A percentile compares a stretch with the other conserved stretches of the same genome.
Evolutionary conservation across 257 asterid genomes (phyloP).

Genomic region (Rhazya stricta): DNA sequence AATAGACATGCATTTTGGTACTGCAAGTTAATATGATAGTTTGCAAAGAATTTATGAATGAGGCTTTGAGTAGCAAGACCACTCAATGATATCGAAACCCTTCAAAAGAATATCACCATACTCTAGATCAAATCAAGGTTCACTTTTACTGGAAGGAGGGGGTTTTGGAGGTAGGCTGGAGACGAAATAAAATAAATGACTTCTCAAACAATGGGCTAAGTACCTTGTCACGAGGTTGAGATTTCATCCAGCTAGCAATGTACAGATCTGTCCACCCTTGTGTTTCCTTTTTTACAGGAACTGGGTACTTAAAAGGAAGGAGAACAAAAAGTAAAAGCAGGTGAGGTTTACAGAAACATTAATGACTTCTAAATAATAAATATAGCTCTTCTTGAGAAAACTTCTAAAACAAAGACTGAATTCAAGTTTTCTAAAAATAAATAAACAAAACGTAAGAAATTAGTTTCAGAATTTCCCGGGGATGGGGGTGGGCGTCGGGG

Average conservation of each 20-base stretch:
- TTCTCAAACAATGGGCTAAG: slow-evolving; percentile 4
- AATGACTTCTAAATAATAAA: background rate
- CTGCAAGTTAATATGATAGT: background rate
- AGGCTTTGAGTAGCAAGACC: background rate
- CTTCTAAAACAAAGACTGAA: background rate
- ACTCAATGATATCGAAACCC: background rate
- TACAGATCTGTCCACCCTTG: slow-evolving; percentile 76
- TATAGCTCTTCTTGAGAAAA: background rate
- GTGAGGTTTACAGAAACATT: slow-evolving; percentile 11
- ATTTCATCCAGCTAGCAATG: slow-evolving; percentile 71
- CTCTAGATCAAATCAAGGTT: background rate
- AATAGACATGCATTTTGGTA: background rate
- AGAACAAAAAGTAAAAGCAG: slow-evolving; percentile 4
- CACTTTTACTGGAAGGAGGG: background rate
- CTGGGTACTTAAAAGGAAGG: slow-evolving; percentile 52
- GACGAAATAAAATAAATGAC: background rate
- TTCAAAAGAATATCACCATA: background rate
- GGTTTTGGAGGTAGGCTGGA: background rate
- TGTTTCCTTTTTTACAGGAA: slow-evolving; percentile 64
- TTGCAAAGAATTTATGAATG: background rate
- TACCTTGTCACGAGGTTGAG: slow-evolving; percentile 89
- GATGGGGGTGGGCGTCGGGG: too few species aligned
- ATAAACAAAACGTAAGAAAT: background rate
- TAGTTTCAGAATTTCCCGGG: background rate
- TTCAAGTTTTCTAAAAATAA: background rate